phyloP scores from a whole-genome alignment of 1,284 basidiomycete genomes.

The Ustilago curta region DNA sequence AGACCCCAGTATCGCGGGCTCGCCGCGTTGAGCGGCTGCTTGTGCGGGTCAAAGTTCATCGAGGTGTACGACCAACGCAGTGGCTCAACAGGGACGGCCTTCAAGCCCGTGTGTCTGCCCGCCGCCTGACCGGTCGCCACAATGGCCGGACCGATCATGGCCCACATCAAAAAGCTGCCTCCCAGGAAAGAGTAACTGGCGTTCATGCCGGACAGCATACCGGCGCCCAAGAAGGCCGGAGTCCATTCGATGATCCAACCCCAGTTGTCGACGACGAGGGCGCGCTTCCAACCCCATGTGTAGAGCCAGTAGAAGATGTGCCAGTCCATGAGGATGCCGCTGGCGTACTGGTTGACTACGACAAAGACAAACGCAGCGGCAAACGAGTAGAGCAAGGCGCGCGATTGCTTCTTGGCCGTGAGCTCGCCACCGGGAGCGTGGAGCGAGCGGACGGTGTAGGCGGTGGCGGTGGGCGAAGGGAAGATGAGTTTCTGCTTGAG shows the following conservation, averaged over 20 bases:
- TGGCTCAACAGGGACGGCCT: conserved; percentile 24
- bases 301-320: conserved; percentile 75
- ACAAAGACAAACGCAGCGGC: conserved; percentile 73
- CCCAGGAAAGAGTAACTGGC: conserved; percentile 77
- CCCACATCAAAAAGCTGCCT: conserved; percentile 76
- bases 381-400: conserved; percentile 74
- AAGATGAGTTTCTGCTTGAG: conserved; percentile 78
- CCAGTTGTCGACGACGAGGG: conserved; percentile 75
- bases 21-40: conserved; percentile 68
- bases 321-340: conserved; percentile 77
- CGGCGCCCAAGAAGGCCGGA: conserved; percentile 78
- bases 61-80: conserved; percentile 44
- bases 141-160: conserved; percentile 75
- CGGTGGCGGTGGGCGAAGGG: conserved; percentile 79
- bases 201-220: conserved; percentile 78
- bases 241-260: conserved; percentile 72
- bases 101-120: conserved; percentile 29
- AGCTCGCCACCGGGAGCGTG: conserved; percentile 70
- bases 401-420: conserved; percentile 75
- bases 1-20: conserved; percentile 79
- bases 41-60: conserved; percentile 52
- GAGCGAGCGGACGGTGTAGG: conserved; percentile 77
- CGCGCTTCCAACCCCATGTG: conserved; percentile 75
- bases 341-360: conserved; percentile 76
- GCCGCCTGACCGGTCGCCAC: conserved; percentile 68